phyloP scores from a whole-genome alignment of 2,329 filamentous ascomycete species.

The Penicillium freii region DNA sequence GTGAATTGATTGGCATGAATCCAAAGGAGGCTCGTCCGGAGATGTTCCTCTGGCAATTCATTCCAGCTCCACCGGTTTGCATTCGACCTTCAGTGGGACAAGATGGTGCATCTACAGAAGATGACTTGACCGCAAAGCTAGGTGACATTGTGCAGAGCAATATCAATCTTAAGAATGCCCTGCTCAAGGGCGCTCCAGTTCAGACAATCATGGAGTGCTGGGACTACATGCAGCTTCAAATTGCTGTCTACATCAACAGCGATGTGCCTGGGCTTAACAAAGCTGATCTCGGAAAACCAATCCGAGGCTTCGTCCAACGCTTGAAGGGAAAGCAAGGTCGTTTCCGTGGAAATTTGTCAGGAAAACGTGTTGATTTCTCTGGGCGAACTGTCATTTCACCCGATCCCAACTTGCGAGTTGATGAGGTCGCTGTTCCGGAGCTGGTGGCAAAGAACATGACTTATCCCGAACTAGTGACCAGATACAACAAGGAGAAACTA shows the following conservation, averaged over 20 bases:
- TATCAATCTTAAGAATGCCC: conserved; percentile 75
- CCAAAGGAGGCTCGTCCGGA: conserved; percentile 84
- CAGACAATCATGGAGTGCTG: conserved; percentile 95
- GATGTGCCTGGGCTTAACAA: conserved; percentile 91
- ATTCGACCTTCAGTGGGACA: conserved; percentile 93
- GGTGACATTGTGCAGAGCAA: conserved; percentile 94
- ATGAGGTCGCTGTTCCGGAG: conserved; percentile 87
- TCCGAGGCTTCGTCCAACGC: conserved; percentile 90
- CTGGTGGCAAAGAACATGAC: conserved; percentile 95
- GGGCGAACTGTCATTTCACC: conserved; percentile 96
- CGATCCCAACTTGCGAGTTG: conserved; percentile 88
- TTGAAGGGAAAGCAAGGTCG: conserved; percentile 96
- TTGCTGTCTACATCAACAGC: conserved; percentile 97
- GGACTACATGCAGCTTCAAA: conserved; percentile 93
- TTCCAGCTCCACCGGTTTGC: conserved; percentile 90
- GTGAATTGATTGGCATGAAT: conserved; percentile 85
- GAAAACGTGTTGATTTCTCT: conserved; percentile 98
- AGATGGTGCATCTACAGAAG: conserved; percentile 89
- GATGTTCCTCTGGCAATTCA: conserved; percentile 96
- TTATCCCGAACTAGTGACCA: conserved; percentile 84
- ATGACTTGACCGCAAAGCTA: conserved; percentile 95
- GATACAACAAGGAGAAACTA: conserved; percentile 82
- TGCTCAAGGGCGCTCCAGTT: conserved; percentile 79
- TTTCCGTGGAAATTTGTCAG: conserved; percentile 93
- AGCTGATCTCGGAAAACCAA: conserved; percentile 80